Evolutionary conservation across 768 basidiomycete species (phyloP), one percentile per base, ranked within the genome.

Genomic region (Lepiota subincarnata): DNA sequence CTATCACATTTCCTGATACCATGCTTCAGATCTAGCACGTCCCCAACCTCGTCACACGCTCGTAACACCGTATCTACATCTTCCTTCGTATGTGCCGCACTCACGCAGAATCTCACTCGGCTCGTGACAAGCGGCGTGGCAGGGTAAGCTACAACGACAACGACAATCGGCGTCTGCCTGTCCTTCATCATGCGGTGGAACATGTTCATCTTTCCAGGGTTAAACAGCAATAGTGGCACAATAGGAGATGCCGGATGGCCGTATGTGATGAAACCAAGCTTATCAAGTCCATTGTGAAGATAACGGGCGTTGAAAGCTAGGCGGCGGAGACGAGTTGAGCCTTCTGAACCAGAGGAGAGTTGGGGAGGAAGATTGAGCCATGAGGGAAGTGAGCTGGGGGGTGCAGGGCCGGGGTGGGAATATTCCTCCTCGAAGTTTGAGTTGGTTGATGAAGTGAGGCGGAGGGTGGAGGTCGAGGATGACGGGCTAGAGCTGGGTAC

Each of bases 251-350:
- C 84, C 34, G 85, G 81, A 68, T 91, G 85, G 0, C 96, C 96
- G 62, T 94, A 97, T 5, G 90, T 91, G 74, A 99, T 96, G 77
- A 99, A 99, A 0, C 97, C 97, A 31, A 99, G 83, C 64, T 92
- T 95, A 61, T 80, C 76, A 51, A 99, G 78, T 1, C 85, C 96
- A 4, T 79, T 79, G 58, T 89, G 86, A 45, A 99, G 85, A 72
- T 98, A 99, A 18, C 93, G 83, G 14, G 89, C 79, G 75, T 98
- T 98, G 79, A 99, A 99, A 0, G 95, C 93, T 36, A 99, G 78
- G 18, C 97, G 83, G 36, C 85, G 83, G 4, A 98, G 76, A 22
- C 97, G 86, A 59, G 82, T 79, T 31, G 76, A 73, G 11, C 97
- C 96, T 70, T 98, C 95, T 0, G 77, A 71, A 28, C 97, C 96